These are phyloP conservation scores for Phlegmacium glaucopus DNA, from an alignment of 768 basidiomycete species.

Conservation along the genomic window DNA sequence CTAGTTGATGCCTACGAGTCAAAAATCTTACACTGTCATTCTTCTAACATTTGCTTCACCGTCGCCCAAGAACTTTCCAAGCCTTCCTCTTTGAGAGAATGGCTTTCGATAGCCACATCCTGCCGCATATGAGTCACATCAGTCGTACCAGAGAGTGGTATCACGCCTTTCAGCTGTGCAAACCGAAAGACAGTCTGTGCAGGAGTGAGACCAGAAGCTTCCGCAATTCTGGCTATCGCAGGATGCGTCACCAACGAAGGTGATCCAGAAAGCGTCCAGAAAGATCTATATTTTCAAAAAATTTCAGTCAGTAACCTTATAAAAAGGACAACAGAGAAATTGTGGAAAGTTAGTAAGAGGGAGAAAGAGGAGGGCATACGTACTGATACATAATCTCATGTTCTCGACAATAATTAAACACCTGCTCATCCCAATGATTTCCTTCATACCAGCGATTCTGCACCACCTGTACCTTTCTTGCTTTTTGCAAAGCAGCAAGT, in stretches of 20 bases:
- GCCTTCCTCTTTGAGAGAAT: constrained; percentile 15
- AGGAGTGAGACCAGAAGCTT: constrained; percentile 48
- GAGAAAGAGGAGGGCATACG: constrained; percentile 5
- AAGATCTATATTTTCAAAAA: constrained; percentile 51
- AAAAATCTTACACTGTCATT: neutral
- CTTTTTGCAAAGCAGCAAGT: constrained; percentile 49
- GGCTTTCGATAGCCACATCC: constrained; percentile 42
- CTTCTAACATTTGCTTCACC: constrained; percentile 11
- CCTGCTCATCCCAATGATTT: constrained; percentile 69
- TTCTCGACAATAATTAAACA: constrained; percentile 60
- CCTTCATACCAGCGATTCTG: constrained; percentile 86
- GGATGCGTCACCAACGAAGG: constrained; percentile 54
- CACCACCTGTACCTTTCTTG: constrained; percentile 65
- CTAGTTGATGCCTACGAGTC: too few species aligned
- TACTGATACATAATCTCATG: constrained; percentile 74
- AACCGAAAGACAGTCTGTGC: constrained; percentile 69
- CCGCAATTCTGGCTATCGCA: constrained; percentile 39
- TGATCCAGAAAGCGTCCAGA: constrained; percentile 86
- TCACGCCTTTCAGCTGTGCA: constrained; percentile 62
- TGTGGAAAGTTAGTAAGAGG: too few species aligned
- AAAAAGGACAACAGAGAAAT: neutral
- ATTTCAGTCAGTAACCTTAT: neutral
- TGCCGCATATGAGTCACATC: constrained; percentile 57
- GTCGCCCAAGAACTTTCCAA: constrained; percentile 8
- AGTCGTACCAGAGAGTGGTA: constrained; percentile 75